A percentile compares a stretch with the other conserved stretches of the same genome.
Evolutionary conservation across 108 stramenopile genomes (phyloP).

Genomic region (Discostella pseudostelligera): DNA sequence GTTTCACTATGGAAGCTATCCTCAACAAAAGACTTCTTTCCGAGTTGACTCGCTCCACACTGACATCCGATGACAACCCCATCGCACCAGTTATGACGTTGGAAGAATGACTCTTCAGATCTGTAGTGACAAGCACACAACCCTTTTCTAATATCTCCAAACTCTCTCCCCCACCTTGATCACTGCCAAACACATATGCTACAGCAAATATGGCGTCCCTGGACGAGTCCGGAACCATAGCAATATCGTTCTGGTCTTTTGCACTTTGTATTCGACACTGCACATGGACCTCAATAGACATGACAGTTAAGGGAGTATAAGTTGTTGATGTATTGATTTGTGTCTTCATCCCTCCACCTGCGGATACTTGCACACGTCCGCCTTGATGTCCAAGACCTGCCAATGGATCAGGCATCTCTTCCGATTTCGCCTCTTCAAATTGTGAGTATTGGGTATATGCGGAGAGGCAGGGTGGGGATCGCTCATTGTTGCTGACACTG

Average conservation of each 20-base stretch:
- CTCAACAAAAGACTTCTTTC: constrained; percentile 65
- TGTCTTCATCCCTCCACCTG: constrained; percentile 80
- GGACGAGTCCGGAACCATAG: constrained; percentile 74
- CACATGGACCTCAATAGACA: constrained; percentile 86
- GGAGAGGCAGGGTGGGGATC: background rate
- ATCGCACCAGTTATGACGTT: constrained; percentile 28
- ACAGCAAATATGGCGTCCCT: constrained; percentile 73
- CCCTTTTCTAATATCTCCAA: constrained; percentile 72
- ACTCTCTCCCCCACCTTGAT: constrained; percentile 83
- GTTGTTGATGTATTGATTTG: constrained; percentile 51
- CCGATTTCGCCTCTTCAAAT: constrained; percentile 15
- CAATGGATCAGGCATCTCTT: constrained; percentile 50
- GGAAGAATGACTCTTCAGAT: constrained; percentile 39
- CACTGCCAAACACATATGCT: constrained; percentile 63
- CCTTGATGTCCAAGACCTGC: constrained; percentile 80
- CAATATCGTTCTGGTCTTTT: constrained; percentile 68
- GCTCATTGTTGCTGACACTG: background rate
- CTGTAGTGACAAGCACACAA: constrained; percentile 57
- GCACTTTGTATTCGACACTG: constrained; percentile 73
- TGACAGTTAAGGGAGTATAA: constrained; percentile 68
- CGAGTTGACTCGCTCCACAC: constrained; percentile 52
- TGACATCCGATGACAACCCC: constrained; percentile 51
- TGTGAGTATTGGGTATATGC: constrained; percentile 41
- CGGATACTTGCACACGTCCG: constrained; percentile 66
- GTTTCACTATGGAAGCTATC: constrained; percentile 65